phyloP scores from a whole-genome alignment of 2,329 filamentous ascomycete species.

The Tothia fuscella region DNA sequence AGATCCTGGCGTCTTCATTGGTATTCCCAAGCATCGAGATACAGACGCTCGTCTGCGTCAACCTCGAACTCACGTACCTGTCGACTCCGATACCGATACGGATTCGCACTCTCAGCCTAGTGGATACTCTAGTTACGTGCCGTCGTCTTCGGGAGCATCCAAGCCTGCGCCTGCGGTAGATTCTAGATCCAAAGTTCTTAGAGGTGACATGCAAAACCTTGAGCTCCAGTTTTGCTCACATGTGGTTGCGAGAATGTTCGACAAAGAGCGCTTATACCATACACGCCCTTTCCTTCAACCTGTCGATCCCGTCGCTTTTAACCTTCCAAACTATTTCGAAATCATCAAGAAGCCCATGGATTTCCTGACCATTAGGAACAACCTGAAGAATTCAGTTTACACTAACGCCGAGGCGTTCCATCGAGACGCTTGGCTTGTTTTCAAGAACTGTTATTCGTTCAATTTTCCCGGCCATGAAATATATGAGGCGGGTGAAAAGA shows the following conservation, averaged over 20 bases:
- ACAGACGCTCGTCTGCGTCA: too few relatives aligned
- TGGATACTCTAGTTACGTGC: too few relatives aligned
- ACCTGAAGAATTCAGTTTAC: slow-evolving; percentile 69
- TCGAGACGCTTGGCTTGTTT: slow-evolving; percentile 68
- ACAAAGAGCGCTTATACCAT: slow-evolving; percentile 54
- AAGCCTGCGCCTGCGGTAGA: too few relatives aligned
- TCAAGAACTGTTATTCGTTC: slow-evolving; percentile 85
- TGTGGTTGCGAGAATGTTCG: slow-evolving; percentile 64
- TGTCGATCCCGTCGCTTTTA: slow-evolving; percentile 86
- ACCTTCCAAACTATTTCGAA: slow-evolving; percentile 86
- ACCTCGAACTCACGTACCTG: too few relatives aligned
- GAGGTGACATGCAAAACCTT: slow-evolving; percentile 63
- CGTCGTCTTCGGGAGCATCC: too few relatives aligned
- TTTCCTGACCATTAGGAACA: slow-evolving; percentile 65
- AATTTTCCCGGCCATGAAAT: slow-evolving; percentile 71
- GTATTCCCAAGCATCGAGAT: too few relatives aligned
- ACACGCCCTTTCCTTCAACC: slow-evolving; percentile 69
- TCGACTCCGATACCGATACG: too few relatives aligned
- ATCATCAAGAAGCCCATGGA: slow-evolving; percentile 98
- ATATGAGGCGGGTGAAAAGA: slow-evolving; percentile 54
- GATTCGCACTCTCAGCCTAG: too few relatives aligned
- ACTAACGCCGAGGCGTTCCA: slow-evolving; percentile 75
- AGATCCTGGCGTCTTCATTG: too few relatives aligned
- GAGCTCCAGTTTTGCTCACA: slow-evolving; percentile 86
- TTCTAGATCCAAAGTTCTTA: too few relatives aligned